Percentiles rank a stretch among this genome's conserved stretches.
phyloP scores from a whole-genome alignment of 1,284 basidiomycete genomes.

The Singerocomus rubriflavus region DNA sequence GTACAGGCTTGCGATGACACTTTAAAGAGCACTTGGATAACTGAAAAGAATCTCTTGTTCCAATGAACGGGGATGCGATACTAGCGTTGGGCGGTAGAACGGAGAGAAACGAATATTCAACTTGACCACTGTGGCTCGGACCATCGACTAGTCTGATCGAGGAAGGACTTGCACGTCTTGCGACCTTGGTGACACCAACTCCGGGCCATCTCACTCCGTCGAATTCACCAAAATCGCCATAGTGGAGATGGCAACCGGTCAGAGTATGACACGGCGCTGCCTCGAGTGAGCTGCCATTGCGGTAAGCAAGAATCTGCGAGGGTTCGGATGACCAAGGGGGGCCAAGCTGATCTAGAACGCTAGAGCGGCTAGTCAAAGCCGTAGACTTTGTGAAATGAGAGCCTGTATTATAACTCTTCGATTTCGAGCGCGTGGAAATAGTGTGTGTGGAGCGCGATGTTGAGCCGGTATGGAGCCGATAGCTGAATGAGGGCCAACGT shows the following conservation, averaged over 20 bases:
- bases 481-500: conserved; percentile 2
- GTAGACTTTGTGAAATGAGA: conserved; percentile 13
- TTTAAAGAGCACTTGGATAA: conserved; percentile 17
- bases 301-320: background rate
- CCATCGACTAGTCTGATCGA: conserved; percentile 28
- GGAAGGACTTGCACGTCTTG: conserved; percentile 18
- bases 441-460: conserved; percentile 5
- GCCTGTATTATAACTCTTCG: background rate
- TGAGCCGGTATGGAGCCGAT: conserved; percentile 7
- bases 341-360: conserved; percentile 1
- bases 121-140: conserved; percentile 11
- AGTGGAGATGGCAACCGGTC: background rate
- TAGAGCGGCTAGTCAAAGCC: conserved; percentile 5
- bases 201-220: background rate
- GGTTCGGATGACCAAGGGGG: background rate
- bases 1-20: conserved; percentile 13
- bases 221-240: conserved; percentile 13
- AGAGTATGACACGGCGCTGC: background rate
- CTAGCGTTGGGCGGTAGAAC: conserved; percentile 18
- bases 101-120: conserved; percentile 26
- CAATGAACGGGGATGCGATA: conserved; percentile 22
- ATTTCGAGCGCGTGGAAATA: background rate
- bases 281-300: background rate
- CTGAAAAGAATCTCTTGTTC: conserved; percentile 30
- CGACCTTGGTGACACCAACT: background rate